Percentiles rank a stretch among this genome's conserved stretches.
Evolutionary conservation across 306 rosid species (phyloP).

Genomic region (Prunus persica): Prunus_persica_NCBIv2 NC_034009.1:33696001-33696500

Average conservation of each 20-base stretch:
- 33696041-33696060: too few relatives aligned
- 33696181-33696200: conserved; percentile 38
- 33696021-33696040: too few relatives aligned
- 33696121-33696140: not conserved
- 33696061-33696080: not conserved
- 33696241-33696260: not conserved
- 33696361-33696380: conserved; percentile 35
- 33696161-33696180: conserved; percentile 49
- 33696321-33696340: conserved; percentile 35
- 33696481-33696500: conserved; percentile 80
- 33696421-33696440: not conserved
- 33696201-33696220: conserved; percentile 7
- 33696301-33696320: conserved; percentile 21
- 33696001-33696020: not conserved
- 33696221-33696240: not conserved
- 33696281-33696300: too few relatives aligned
- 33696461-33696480: conserved; percentile 8
- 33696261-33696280: not conserved
- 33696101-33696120: not conserved
- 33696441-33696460: not conserved
- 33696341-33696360: conserved; percentile 53
- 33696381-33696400: conserved; percentile 13
- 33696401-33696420: not conserved
- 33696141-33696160: not conserved
- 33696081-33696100: not conserved